Base-by-base conservation (phyloP, 768 basidiomycete genomes). In the Atractiella rhizophila region DNA sequence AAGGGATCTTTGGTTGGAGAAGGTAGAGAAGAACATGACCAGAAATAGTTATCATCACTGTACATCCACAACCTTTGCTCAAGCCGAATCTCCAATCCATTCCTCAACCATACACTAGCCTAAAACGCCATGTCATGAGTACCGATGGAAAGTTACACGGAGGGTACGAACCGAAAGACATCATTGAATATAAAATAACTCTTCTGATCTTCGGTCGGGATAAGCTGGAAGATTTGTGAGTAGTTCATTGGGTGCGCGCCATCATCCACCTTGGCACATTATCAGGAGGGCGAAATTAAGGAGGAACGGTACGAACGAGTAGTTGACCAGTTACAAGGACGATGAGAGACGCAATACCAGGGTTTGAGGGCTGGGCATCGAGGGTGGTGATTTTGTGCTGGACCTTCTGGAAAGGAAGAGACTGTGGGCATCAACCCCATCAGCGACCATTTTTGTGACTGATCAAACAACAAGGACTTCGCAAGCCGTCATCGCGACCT, bases 161-260 rank as follows among this genome's bases (percentile, higher is more conserved):
- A n/a, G n/a, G n/a, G n/a, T n/a, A n/a, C n/a, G n/a, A n/a, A n/a
- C n/a, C n/a, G n/a, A n/a, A n/a, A n/a, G n/a, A n/a, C n/a, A n/a
- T n/a, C n/a, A n/a, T n/a, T n/a, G n/a, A n/a, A n/a, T n/a, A n/a
- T n/a, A n/a, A n/a, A n/a, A n/a, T n/a, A n/a, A n/a, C n/a, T n/a
- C n/a, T n/a, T n/a, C n/a, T n/a, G n/a, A n/a, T n/a, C n/a, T n/a
- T n/a, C n/a, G n/a, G n/a, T n/a, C n/a, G 70, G 74, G 39, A 79
- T 66, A 43, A 98, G 71, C 50, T 88, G 82, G 71, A 98, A 98
- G 47, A 72, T 65, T 62, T 98, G 91, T 49, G 74, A 79, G 65
- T 80, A 98, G 53, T 71, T 73, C 42, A 98, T 63, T n/a, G 80
- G 71, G 50, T 78, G 77, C 43, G 60, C 31, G 48, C 65, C 66